A percentile compares a stretch with the other conserved stretches of the same genome.
Evolutionary conservation across 1,139 yeast species (phyloP).

Genomic region (Taphrina confusa): DNA sequence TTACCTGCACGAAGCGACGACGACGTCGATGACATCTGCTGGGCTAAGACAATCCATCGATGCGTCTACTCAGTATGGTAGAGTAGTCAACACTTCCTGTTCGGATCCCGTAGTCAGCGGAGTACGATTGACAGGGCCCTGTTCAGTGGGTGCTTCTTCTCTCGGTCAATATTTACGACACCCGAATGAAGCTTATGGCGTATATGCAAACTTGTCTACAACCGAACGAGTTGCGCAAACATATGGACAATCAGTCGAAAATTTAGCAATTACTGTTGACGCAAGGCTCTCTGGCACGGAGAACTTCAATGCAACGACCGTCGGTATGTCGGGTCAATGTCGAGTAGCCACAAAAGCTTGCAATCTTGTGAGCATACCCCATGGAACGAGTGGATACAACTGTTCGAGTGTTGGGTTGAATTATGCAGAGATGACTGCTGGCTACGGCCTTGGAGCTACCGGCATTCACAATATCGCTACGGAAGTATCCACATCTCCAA

Average conservation of each 20-base stretch:
- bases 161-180: neutral
- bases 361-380: neutral
- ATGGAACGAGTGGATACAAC: conserved; percentile 3
- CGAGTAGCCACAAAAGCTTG: conserved; percentile 2
- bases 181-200: conserved; percentile 5
- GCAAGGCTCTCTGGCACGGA: neutral
- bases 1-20: conserved; percentile 8
- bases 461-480: neutral
- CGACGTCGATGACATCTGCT: neutral
- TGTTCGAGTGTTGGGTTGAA: neutral
- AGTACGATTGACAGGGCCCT: neutral
- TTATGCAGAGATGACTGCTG: neutral
- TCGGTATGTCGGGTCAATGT: conserved; percentile 7
- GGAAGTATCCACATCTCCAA: neutral
- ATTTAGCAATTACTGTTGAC: neutral
- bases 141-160: neutral
- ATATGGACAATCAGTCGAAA: neutral
- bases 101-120: neutral
- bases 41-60: neutral
- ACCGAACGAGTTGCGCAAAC: neutral
- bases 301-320: conserved; percentile 4
- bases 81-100: neutral
- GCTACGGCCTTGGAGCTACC: neutral
- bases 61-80: neutral
- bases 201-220: neutral